Conservation (phyloP, 148 eudicot species). For the Camellia lanceoleosa region DNA sequence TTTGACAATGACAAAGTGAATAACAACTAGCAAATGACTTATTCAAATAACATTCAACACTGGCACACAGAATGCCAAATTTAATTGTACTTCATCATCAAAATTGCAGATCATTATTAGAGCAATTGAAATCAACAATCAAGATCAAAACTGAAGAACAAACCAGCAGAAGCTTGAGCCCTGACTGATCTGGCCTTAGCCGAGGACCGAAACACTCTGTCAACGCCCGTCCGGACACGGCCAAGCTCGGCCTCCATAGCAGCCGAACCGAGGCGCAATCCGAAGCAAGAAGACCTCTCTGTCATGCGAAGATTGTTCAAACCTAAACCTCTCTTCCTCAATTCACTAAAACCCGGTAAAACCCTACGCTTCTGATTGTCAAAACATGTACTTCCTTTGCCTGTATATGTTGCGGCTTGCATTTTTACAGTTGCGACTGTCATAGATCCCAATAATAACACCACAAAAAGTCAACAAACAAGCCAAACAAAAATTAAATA, state of each 20-base stretch:
- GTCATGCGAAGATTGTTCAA: slow-evolving; percentile 29
- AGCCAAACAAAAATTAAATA: background rate
- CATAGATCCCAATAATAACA: background rate
- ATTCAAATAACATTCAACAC: background rate
- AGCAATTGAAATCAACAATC: background rate
- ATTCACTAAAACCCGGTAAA: slow-evolving; percentile 22
- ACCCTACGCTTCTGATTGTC: slow-evolving; percentile 32
- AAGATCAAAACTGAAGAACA: slow-evolving; percentile 9
- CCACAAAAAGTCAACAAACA: background rate
- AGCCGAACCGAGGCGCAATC: slow-evolving; percentile 31
- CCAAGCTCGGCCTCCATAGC: slow-evolving; percentile 52
- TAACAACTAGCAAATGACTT: background rate
- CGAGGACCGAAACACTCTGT: slow-evolving; percentile 39
- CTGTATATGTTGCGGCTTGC: slow-evolving; percentile 45
- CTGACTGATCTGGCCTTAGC: slow-evolving; percentile 65
- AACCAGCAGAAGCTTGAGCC: slow-evolving; percentile 67
- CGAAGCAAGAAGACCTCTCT: slow-evolving; percentile 23
- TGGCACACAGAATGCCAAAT: background rate
- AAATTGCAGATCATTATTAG: no score
- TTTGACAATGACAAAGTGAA: background rate
- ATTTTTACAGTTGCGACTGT: slow-evolving; percentile 28
- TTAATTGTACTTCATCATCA: no score
- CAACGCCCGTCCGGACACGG: slow-evolving; percentile 36
- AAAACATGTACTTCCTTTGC: slow-evolving; percentile 37
- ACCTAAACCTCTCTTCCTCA: slow-evolving; percentile 23